phyloP scores from a whole-genome alignment of 176 grass and related monocot species.

The Pharus latifolius region DNA sequence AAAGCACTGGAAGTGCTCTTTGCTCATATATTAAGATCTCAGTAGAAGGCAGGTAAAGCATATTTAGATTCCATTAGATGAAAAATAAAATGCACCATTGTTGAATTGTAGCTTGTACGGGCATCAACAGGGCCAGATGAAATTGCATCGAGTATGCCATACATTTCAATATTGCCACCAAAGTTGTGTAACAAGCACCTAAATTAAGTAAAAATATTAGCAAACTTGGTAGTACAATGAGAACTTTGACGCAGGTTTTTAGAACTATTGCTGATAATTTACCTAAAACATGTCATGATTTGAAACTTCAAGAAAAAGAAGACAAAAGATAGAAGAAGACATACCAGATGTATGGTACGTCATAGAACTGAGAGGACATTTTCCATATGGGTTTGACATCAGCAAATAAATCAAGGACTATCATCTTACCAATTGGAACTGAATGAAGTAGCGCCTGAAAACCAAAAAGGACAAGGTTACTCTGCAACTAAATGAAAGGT shows the following conservation, averaged over 20 bases:
- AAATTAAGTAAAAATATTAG: conserved; percentile 19
- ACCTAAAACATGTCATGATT: neutral
- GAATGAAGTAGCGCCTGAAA: conserved; percentile 94
- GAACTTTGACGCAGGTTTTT: neutral
- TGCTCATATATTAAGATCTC: neutral
- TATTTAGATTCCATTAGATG: conserved; percentile 2
- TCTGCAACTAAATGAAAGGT: neutral
- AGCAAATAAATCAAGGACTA: conserved; percentile 99
- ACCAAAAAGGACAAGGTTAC: conserved; percentile 3
- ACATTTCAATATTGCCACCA: conserved; percentile 98
- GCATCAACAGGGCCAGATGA: conserved; percentile 82
- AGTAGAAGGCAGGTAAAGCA: neutral
- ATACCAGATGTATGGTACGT: conserved; percentile 87
- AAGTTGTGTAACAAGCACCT: conserved; percentile 99
- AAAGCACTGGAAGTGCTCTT: conserved; percentile 6
- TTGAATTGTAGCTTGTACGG: conserved; percentile 68
- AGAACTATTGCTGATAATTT: neutral
- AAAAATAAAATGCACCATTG: conserved; percentile 48
- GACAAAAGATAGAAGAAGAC: neutral
- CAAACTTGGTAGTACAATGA: neutral
- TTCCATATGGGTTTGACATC: conserved; percentile 94
- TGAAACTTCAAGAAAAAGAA: neutral
- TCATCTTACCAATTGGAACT: conserved; percentile 93
- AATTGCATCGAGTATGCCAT: conserved; percentile 81
- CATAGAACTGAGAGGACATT: conserved; percentile 86